Percentiles rank a stretch among this genome's conserved stretches.
phyloP scores from a whole-genome alignment of 352 stramenopile genomes.

The Plasmopara muralis region DNA sequence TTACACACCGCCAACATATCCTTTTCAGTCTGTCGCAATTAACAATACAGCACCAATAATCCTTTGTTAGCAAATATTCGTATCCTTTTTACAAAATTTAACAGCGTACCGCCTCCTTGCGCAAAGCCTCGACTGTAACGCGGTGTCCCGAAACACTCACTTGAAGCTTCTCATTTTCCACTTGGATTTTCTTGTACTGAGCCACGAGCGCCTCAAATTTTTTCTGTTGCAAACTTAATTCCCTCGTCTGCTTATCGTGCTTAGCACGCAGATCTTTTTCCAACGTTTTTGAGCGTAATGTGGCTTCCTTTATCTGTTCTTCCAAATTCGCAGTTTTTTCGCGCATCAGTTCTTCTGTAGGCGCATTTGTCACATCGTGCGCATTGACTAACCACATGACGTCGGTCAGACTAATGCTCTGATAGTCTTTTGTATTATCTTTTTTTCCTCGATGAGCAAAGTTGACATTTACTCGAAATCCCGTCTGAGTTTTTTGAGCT shows the following conservation, averaged over 20 bases:
- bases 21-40: constrained; percentile 66
- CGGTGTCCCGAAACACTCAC: constrained; percentile 53
- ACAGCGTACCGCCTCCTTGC: constrained; percentile 73
- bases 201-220: constrained; percentile 73
- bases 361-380: constrained; percentile 58
- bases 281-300: constrained; percentile 50
- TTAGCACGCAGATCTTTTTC: constrained; percentile 67
- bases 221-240: constrained; percentile 64
- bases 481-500: constrained; percentile 78
- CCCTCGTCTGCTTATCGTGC: constrained; percentile 69
- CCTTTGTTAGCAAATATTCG: constrained; percentile 4
- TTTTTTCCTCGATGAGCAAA: constrained; percentile 76
- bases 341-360: constrained; percentile 78
- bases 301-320: constrained; percentile 84
- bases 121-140: constrained; percentile 59
- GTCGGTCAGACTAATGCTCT: constrained; percentile 75
- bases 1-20: constrained; percentile 69
- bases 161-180: constrained; percentile 77
- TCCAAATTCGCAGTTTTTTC: constrained; percentile 86
- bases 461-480: constrained; percentile 82
- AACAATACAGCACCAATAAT: constrained; percentile 10
- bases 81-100: not conserved
- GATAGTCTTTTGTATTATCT: constrained; percentile 86
- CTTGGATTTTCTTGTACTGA: constrained; percentile 77
- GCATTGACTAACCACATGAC: constrained; percentile 83